phyloP scores from a whole-genome alignment of 306 rosid species.

The Fragaria ananassa region DNA sequence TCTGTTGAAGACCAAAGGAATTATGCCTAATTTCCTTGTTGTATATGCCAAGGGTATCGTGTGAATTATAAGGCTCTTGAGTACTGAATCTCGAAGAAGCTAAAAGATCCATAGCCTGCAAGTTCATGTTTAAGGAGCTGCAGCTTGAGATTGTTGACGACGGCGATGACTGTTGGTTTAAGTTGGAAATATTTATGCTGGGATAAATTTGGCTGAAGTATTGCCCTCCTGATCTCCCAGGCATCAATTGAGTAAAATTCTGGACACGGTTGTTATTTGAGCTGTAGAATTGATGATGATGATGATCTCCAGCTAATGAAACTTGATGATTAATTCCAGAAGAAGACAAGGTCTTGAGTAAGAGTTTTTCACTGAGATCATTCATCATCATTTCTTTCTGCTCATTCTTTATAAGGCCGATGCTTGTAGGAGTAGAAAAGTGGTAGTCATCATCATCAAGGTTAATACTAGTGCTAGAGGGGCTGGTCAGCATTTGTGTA shows the following conservation, averaged over 20 bases:
- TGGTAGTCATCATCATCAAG: constrained; percentile 24
- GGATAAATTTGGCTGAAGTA: constrained; percentile 77
- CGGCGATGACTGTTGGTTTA: constrained; percentile 27
- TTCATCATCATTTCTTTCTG: constrained; percentile 27
- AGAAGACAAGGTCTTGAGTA: constrained; percentile 49
- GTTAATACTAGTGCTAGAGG: constrained; percentile 22
- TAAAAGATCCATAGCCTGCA: constrained; percentile 46
- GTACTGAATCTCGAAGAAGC: constrained; percentile 27
- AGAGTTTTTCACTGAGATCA: constrained; percentile 49
- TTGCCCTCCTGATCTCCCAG: constrained; percentile 36
- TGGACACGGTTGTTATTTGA: neutral
- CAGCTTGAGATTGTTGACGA: constrained; percentile 33
- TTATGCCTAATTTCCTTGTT: constrained; percentile 27
- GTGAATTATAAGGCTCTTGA: constrained; percentile 18
- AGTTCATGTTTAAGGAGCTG: constrained; percentile 37
- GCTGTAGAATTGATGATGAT: constrained; percentile 14
- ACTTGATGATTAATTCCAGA: constrained; percentile 12
- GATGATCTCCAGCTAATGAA: neutral
- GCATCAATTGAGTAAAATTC: constrained; percentile 6
- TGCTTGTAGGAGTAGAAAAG: constrained; percentile 15
- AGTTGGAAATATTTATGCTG: constrained; percentile 56
- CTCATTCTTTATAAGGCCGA: constrained; percentile 28
- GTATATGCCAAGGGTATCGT: constrained; percentile 28
- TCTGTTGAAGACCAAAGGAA: constrained; percentile 32
- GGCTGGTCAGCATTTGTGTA: constrained; percentile 47